Conservation (phyloP, 352 stramenopile genomes). For the Phytophthora chlamydospora region DNA sequence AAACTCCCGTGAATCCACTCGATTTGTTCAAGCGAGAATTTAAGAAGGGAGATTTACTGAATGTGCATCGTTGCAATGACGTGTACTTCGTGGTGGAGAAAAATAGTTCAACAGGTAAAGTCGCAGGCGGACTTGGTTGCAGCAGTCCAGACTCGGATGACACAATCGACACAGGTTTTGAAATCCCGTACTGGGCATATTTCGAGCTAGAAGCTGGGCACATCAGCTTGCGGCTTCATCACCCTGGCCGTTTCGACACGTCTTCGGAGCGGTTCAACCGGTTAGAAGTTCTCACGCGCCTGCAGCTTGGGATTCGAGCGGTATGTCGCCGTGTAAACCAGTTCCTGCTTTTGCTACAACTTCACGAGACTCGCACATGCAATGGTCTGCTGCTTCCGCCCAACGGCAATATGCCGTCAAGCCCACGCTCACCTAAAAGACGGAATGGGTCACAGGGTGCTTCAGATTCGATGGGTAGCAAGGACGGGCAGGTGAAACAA, state of each 20-base stretch:
- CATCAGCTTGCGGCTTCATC: constrained; percentile 66
- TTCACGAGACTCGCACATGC: constrained; percentile 85
- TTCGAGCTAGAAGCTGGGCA: constrained; percentile 64
- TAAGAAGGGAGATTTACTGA: constrained; percentile 42
- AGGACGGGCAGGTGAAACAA: constrained; percentile 26
- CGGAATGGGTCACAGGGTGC: constrained; percentile 34
- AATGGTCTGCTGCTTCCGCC: constrained; percentile 72
- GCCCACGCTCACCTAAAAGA: constrained; percentile 48
- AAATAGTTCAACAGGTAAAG: neutral
- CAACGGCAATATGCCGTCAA: constrained; percentile 38
- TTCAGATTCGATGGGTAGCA: constrained; percentile 27
- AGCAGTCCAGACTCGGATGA: neutral
- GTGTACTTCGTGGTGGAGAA: constrained; percentile 78
- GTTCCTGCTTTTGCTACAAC: constrained; percentile 79
- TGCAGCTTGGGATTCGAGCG: constrained; percentile 73
- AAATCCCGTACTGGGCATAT: constrained; percentile 85
- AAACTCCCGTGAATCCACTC: constrained; percentile 58
- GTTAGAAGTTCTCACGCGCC: constrained; percentile 65
- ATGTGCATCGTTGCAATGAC: constrained; percentile 58
- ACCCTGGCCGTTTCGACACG: constrained; percentile 44
- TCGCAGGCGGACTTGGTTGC: neutral
- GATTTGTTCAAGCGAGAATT: constrained; percentile 75
- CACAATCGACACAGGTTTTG: constrained; percentile 18
- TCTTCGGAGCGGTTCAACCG: constrained; percentile 45
- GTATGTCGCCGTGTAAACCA: constrained; percentile 87